These are phyloP conservation scores for Sclerotinia minor DNA, from an alignment of 2,329 filamentous ascomycete genomes.

Conservation along the genomic window DNA sequence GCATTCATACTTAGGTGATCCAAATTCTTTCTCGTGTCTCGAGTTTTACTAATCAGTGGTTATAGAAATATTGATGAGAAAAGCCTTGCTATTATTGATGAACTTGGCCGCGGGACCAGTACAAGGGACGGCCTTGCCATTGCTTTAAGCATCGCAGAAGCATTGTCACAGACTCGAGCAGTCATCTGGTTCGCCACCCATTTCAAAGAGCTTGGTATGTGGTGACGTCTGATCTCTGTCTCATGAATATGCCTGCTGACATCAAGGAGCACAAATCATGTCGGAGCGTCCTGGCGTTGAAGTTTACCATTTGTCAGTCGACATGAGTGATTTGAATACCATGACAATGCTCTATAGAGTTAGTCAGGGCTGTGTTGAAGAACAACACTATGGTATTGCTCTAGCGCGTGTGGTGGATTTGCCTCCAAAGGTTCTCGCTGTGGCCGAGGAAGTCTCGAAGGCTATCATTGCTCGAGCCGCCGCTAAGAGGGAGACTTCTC, in stretches of 20 bases:
- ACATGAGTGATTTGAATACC: slow-evolving; percentile 56
- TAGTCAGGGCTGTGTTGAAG: slow-evolving; percentile 66
- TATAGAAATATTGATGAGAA: slow-evolving; percentile 69
- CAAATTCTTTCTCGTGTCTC: background rate
- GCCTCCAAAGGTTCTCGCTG: slow-evolving; percentile 64
- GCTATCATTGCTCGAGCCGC: slow-evolving; percentile 60
- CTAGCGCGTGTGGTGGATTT: slow-evolving; percentile 75
- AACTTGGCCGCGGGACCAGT: slow-evolving; percentile 87
- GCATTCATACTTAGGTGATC: slow-evolving; percentile 75
- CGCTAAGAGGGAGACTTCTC: slow-evolving; percentile 58
- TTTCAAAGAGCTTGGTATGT: slow-evolving; percentile 70
- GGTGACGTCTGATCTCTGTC: background rate
- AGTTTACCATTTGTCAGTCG: slow-evolving; percentile 77
- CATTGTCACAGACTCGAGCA: slow-evolving; percentile 74
- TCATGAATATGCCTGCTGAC: slow-evolving; percentile 19
- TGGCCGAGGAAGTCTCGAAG: slow-evolving; percentile 66
- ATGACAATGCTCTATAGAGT: slow-evolving; percentile 91
- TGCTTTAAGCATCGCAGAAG: slow-evolving; percentile 86
- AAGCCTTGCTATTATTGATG: slow-evolving; percentile 84
- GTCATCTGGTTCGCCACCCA: slow-evolving; percentile 94
- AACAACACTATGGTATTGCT: slow-evolving; percentile 80
- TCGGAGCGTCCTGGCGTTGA: slow-evolving; percentile 74
- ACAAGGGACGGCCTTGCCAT: slow-evolving; percentile 86
- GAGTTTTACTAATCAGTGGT: slow-evolving; percentile 9
- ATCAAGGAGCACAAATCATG: slow-evolving; percentile 63